A percentile compares a stretch with the other conserved stretches of the same genome.
Evolutionary conservation across 106 monocot species (phyloP).

Genomic region (Amphibolis antarctica): DNA sequence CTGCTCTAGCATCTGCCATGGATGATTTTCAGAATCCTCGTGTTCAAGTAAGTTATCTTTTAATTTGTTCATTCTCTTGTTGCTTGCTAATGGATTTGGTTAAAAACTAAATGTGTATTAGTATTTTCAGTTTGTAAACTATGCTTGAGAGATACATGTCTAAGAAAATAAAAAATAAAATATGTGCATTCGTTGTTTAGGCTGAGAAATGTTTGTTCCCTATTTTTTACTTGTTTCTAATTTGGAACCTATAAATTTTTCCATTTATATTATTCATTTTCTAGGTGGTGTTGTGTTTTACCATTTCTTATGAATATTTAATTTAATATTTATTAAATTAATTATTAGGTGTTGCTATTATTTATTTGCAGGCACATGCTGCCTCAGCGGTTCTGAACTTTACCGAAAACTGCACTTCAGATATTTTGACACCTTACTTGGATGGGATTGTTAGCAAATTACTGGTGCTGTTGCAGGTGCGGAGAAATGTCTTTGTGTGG

Average conservation of each 20-base stretch:
- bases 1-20: constrained; percentile 86
- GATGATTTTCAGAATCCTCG: constrained; percentile 98
- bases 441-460: constrained; percentile 89
- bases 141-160: too few relatives aligned
- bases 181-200: too few relatives aligned
- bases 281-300: neutral
- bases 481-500: neutral
- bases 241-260: too few relatives aligned
- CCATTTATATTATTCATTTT: too few relatives aligned
- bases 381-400: constrained; percentile 97
- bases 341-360: neutral
- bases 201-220: neutral
- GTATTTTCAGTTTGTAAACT: too few relatives aligned
- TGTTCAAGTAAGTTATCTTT: constrained; percentile 40
- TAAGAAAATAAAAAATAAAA: too few relatives aligned
- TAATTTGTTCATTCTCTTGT: too few relatives aligned
- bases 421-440: constrained; percentile 82
- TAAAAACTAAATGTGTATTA: too few relatives aligned
- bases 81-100: too few relatives aligned
- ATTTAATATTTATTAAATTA: neutral
- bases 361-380: constrained; percentile 65
- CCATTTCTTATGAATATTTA: too few relatives aligned
- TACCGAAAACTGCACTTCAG: constrained; percentile 88
- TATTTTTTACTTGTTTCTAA: too few relatives aligned
- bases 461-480: constrained; percentile 82